Evolutionary conservation across 108 stramenopile species (phyloP).

Genomic region (Asterionellopsis glacialis): DNA sequence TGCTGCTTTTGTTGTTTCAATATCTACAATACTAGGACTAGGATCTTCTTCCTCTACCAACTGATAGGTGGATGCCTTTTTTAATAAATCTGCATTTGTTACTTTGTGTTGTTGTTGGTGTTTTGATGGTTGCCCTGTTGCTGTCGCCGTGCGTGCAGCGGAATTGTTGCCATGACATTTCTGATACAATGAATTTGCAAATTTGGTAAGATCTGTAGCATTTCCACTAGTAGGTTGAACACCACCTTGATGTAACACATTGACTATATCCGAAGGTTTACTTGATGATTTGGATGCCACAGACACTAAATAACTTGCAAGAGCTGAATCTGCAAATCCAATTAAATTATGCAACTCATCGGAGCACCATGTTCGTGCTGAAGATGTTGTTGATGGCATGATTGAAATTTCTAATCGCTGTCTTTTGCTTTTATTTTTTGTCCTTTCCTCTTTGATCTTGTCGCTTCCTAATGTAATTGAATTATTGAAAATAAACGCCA

Average conservation of each 20-base stretch:
- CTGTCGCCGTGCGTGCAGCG: neutral
- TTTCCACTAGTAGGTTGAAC: conserved; percentile 19
- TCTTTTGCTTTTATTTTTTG: neutral
- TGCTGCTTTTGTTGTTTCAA: neutral
- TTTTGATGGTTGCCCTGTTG: neutral
- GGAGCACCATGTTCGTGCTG: conserved; percentile 52
- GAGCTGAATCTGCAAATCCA: conserved; percentile 71
- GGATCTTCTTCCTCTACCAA: conserved; percentile 8
- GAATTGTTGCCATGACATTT: conserved; percentile 12
- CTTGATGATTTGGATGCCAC: conserved; percentile 39
- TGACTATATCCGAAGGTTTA: conserved; percentile 26
- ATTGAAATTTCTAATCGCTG: neutral
- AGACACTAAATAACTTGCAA: conserved; percentile 63
- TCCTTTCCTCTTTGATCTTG: too few relatives aligned
- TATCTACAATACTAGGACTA: neutral
- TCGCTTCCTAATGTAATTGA: too few relatives aligned
- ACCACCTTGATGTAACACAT: conserved; percentile 51
- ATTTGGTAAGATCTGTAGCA: conserved; percentile 12
- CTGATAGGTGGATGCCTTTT: conserved; percentile 25
- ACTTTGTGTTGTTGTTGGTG: neutral
- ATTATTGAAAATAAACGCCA: too few relatives aligned
- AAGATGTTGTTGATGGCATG: neutral
- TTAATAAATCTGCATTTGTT: conserved; percentile 43
- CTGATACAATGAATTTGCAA: conserved; percentile 38
- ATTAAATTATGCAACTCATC: conserved; percentile 72